Evolutionary conservation across 768 basidiomycete species (phyloP).

Genomic region (Rhodotorula diobovata): DNA sequence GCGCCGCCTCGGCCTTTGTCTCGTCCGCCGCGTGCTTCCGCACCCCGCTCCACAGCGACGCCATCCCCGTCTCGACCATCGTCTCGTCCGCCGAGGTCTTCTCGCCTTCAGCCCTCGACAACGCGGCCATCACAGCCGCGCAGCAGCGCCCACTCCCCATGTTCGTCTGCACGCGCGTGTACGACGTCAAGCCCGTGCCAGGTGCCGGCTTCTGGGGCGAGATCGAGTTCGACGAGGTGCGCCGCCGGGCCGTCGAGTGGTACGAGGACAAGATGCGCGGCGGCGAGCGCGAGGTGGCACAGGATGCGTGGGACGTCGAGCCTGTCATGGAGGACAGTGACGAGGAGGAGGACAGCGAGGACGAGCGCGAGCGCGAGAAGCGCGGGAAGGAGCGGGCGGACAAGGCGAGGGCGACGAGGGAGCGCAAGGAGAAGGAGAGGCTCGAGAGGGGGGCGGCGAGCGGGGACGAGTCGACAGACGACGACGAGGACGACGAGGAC

Average conservation of each 20-base stretch:
- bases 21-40: constrained; percentile 21
- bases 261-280: background rate
- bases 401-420: background rate
- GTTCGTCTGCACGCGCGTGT: constrained; percentile 30
- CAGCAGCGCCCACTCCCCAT: constrained; percentile 1
- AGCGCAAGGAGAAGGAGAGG: background rate
- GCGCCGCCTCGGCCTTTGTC: background rate
- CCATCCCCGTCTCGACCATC: constrained; percentile 17
- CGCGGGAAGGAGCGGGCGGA: background rate
- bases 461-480: constrained; percentile 8
- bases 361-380: background rate
- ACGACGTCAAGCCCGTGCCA: constrained; percentile 32
- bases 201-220: constrained; percentile 31
- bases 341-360: constrained; percentile 38
- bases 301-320: constrained; percentile 29
- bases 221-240: constrained; percentile 15
- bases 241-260: background rate
- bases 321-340: constrained; percentile 15
- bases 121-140: background rate
- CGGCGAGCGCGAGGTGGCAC: background rate
- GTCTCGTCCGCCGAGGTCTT: constrained; percentile 11
- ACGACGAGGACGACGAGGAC: constrained; percentile 20
- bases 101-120: constrained; percentile 1
- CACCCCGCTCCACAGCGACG: constrained; percentile 29
- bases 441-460: constrained; percentile 22